Percentiles rank a stretch among this genome's conserved stretches.
Evolutionary conservation across 2,329 filamentous ascomycete species (phyloP).

Genomic region (Sporothrix curviconia): DNA sequence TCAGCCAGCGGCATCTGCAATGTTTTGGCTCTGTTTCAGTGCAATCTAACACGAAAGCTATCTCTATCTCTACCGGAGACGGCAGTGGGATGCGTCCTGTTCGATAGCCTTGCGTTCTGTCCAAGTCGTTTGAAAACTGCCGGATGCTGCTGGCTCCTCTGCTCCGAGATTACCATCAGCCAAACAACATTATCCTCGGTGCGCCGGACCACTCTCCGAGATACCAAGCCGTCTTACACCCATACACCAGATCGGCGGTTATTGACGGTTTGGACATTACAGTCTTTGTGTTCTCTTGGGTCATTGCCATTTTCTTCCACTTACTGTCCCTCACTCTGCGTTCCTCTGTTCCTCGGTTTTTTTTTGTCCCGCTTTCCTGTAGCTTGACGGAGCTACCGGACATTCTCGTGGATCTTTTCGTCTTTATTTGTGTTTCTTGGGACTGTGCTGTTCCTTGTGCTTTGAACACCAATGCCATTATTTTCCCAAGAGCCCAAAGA

Average conservation of each 20-base stretch:
- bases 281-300: not conserved
- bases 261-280: not conserved
- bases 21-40: not conserved
- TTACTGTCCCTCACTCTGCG: not conserved
- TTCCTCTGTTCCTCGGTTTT: constrained; percentile 4
- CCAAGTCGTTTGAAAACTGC: not conserved
- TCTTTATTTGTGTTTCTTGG: too few species aligned
- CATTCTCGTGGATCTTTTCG: too few species aligned
- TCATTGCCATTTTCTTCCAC: not conserved
- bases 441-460: too few species aligned
- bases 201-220: not conserved
- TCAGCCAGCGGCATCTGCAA: not conserved
- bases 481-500: too few species aligned
- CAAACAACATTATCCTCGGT: not conserved
- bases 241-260: not conserved
- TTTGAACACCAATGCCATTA: too few species aligned
- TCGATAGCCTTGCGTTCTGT: not conserved
- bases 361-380: too few species aligned
- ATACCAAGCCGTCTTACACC: not conserved
- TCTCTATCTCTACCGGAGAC: not conserved
- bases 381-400: not conserved
- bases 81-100: not conserved
- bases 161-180: not conserved
- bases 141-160: not conserved
- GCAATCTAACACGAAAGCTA: not conserved